Base-by-base conservation (phyloP, 139 green algal species). In the Auxenochlorella pyrenoidosa region DNA sequence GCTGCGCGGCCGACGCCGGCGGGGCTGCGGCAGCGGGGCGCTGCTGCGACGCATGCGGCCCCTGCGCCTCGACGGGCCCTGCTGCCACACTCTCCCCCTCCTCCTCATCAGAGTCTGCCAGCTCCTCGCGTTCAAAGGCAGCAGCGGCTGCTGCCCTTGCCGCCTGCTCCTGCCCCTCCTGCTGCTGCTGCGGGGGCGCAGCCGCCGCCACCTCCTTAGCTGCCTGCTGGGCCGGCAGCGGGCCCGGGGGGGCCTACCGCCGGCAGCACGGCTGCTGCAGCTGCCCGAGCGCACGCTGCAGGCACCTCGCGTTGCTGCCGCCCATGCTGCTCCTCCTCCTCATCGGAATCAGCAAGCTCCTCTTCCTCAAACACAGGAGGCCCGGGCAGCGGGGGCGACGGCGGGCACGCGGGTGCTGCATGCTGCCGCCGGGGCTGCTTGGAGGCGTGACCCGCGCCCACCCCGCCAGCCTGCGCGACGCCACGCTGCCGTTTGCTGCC, bases 121-220 rank as follows among this genome's bases (percentile, higher is more conserved):
- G 44, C 38, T 87, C 83, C 47, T 87, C 83, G 30, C 47, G 51
- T 54, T 87, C 83, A 76, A 87, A 87, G 5, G 32, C 34, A 30
- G 79, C 34, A 30, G 79, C 59, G 54, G 30, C 30, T 40, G 30
- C 15, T 32, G 26, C 66, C 66, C 66, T 40, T 38, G 66, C 66
- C 66, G 12, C 3, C 30, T 32, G 32, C 66, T 6, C 32, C 66
- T 36, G 32, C 66, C 26, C 21, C 63, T 34, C 26, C 63, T 73
- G 66, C 66, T 40, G 30, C 30, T 73, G 30, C 66, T 19, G 32
- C 66, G 16, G 26, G 6, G 1, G 32, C 2, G 66, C 66, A 3
- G 3, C 66, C 21, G 66, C 66, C 5, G 32, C 16, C 21, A 34
- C 34, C 36, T n/a, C n/a, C 16, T 75, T 2, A 12, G n/a, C 68